Percentiles rank a stretch among this genome's conserved stretches.
Conservation (phyloP, 768 basidiomycete genomes). For the Mycena filopes region DNA sequence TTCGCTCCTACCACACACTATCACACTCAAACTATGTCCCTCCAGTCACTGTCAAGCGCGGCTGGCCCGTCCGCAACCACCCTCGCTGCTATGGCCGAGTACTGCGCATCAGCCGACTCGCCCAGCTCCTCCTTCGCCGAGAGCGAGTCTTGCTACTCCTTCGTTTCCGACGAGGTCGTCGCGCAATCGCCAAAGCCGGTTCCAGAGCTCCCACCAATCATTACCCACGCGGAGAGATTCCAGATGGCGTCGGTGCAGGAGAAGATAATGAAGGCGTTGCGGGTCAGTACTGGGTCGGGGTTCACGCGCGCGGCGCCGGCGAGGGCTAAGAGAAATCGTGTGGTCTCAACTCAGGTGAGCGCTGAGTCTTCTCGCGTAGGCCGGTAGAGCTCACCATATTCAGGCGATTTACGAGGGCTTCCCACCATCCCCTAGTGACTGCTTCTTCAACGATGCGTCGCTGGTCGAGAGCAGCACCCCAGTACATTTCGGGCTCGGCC, state of each 20-base stretch:
- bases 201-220: conserved; percentile 12
- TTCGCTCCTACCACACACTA: conserved; percentile 1
- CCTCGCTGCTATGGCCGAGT: conserved; percentile 19
- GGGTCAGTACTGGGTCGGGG: conserved; percentile 10
- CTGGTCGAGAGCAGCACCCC: conserved; percentile 8
- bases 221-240: conserved; percentile 14
- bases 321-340: not conserved
- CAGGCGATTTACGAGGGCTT: conserved; percentile 17
- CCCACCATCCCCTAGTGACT: conserved; percentile 19
- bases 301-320: conserved; percentile 15
- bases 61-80: conserved; percentile 23
- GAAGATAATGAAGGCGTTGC: conserved; percentile 23
- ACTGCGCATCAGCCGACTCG: conserved; percentile 23
- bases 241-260: conserved; percentile 15
- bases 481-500: not conserved
- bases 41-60: conserved; percentile 2
- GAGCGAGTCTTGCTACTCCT: conserved; percentile 11
- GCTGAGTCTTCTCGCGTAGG: not conserved
- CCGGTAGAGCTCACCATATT: not conserved
- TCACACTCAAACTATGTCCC: conserved; percentile 16
- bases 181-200: not conserved
- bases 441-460: conserved; percentile 9
- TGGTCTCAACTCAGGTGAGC: conserved; percentile 13
- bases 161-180: not conserved
- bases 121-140: not conserved